These are phyloP conservation scores for Ceratocystis ficicola DNA, from an alignment of 2,329 filamentous ascomycete species.

Conservation along the genomic window DNA sequence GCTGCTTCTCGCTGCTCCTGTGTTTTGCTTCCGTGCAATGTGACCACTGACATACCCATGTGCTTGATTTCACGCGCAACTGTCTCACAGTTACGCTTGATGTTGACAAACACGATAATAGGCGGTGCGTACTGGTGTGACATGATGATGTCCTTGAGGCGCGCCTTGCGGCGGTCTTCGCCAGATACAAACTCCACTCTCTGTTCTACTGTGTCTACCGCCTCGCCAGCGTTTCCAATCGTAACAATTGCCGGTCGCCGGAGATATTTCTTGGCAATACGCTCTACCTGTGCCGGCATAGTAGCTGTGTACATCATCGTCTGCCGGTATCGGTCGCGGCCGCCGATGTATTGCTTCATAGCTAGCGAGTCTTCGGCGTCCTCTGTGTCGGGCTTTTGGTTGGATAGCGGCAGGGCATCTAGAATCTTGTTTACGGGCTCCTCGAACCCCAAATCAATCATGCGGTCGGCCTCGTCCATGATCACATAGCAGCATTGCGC, in stretches of 20 bases:
- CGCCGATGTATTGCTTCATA: constrained; percentile 71
- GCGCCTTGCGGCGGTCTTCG: constrained; percentile 94
- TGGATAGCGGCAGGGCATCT: constrained; percentile 78
- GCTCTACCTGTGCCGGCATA: constrained; percentile 85
- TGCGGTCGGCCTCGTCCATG: constrained; percentile 98
- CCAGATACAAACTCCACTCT: constrained; percentile 82
- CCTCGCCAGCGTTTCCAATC: constrained; percentile 88
- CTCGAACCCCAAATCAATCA: constrained; percentile 98
- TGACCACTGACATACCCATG: constrained; percentile 83
- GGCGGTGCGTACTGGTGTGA: constrained; percentile 72
- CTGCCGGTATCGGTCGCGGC: constrained; percentile 73
- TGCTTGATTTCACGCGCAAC: constrained; percentile 88
- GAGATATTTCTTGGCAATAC: constrained; percentile 93
- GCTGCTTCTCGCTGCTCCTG: constrained; percentile 96
- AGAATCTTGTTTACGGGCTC: constrained; percentile 96
- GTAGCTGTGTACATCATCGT: constrained; percentile 99
- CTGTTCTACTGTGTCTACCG: constrained; percentile 95
- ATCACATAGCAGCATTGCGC: constrained; percentile 97
- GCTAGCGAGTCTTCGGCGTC: constrained; percentile 72
- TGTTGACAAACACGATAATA: constrained; percentile 99
- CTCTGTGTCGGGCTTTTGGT: constrained; percentile 91
- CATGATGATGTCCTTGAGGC: constrained; percentile 76
- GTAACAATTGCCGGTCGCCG: constrained; percentile 86
- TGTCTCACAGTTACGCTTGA: constrained; percentile 96
- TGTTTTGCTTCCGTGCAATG: constrained; percentile 88